Evolutionary conservation across 129 eudicot species (phyloP), one percentile per base, ranked within the genome.

Genomic region (Heracleum sosnowskyi): DNA sequence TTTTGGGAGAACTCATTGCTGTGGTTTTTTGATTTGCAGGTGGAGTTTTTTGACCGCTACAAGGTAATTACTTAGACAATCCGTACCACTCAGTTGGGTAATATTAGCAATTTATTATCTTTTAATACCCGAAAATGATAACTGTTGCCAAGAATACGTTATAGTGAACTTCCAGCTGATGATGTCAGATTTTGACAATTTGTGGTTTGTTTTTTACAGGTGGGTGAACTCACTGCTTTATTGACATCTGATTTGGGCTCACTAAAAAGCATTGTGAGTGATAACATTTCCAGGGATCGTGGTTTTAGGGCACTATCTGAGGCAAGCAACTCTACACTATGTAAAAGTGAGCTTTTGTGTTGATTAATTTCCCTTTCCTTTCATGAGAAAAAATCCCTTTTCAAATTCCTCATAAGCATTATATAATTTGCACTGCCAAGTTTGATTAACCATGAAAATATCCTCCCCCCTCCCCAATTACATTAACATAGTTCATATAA

Each of bases 271-370:
- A 88, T 91, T 80, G 97, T 95, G 78, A 91, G 96, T 69, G 98
- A 91, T 71, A 95, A 95, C 78, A 86, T 88, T 57, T 91, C 98
- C 82, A 86, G 98, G 79, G 98, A 95, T 79, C 95, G 98, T 79
- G 98, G 98, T 79, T 91, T 95, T 88, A 90, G 98, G 88, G 98
- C 98, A 87, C 84, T 91, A 79, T 86, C 98, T 34, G 97, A 95
- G 98, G 98, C 98, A 95, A 95, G 98, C 97, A 85, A 88, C 91
- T 90, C 92, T 91, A 85, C 93, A 88, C 89, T 91, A 89, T 77
- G 83, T 87, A 89, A 86, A 90, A 86, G 96, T 94, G 90, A 94
- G 92, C 88, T 94, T 82, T 86, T 81, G 75, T 86, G 80, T 87
- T 86, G 72, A 77, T 85, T 81, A 77, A 49, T 76, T 79, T 76